Evolutionary conservation across 164 flowering plant species (phyloP), one percentile per base, ranked within the genome.

Genomic region (Cinnamomum chago): DNA sequence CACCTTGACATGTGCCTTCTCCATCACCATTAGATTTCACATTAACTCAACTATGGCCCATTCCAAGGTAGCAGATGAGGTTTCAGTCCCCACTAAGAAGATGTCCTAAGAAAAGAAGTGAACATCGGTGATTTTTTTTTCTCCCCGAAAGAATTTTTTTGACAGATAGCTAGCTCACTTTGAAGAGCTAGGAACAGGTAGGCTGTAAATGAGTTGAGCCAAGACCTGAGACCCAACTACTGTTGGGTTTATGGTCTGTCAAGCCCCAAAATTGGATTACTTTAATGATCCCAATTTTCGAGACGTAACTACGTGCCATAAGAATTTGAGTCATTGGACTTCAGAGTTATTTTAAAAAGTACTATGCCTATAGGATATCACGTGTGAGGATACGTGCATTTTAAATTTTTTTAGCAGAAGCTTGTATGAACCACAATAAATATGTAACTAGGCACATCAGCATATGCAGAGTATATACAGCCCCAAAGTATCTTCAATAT

Each of bases 121-220:
- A 30, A 30, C 35, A 30, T 30, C n/a, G 9, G 17, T 12, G 23
- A 6, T 30, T 17, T 17, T 22, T 30, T 5, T 30, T 25, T 30
- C 35, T 5, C 35, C 35, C 35, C 35, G 35, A 30, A 30, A 30
- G 35, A 30, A 3, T 0, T 30, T 30, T 30, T 30, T 30, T 30
- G 35, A 13, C 25, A 40, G 18, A 30, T 30, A 4, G 25, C 10
- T 1, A 22, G n/a, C 0, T 30, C 35, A 14, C 25, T 5, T 65
- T 22, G 7, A n/a, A 25, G 13, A 11, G 50, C 72, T 79, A 3
- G 78, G 79, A 77, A 76, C 55, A 27, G 76, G 62, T 30, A 30
- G 22, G 81, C 81, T 76, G 76, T 80, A 62, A 30, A 30, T 30
- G 35, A 82, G 64, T 70, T 76, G 73, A 25, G 5, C 35, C 35